phyloP scores from a whole-genome alignment of 371 early-diverging fungal genomes.

The Hamiltosporidium magnivora region DNA sequence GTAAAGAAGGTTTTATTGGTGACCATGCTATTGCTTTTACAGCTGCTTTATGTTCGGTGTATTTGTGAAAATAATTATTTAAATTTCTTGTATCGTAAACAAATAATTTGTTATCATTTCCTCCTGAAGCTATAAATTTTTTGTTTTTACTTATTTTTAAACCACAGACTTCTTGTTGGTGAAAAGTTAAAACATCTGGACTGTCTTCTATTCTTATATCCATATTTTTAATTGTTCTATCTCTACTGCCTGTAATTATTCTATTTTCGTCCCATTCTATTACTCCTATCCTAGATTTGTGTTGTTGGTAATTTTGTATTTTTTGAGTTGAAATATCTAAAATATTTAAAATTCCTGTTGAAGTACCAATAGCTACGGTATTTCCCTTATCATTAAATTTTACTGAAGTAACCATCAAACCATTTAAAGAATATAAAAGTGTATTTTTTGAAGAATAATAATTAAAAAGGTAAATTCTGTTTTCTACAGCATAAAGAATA shows the following conservation, averaged over 20 bases:
- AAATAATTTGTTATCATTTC: constrained; percentile 56
- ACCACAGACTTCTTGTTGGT: constrained; percentile 57
- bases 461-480: constrained; percentile 43
- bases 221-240: constrained; percentile 45
- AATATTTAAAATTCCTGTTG: constrained; percentile 24
- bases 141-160: constrained; percentile 28
- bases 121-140: constrained; percentile 50
- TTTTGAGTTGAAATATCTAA: constrained; percentile 25
- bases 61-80: constrained; percentile 1
- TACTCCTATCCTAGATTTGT: constrained; percentile 52
- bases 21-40: constrained; percentile 54
- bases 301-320: constrained; percentile 14
- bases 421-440: constrained; percentile 17
- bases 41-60: constrained; percentile 53
- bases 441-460: constrained; percentile 34
- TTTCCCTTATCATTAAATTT: background rate
- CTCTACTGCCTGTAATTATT: constrained; percentile 52
- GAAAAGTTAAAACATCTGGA: constrained; percentile 10
- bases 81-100: constrained; percentile 42
- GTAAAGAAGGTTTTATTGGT: constrained; percentile 19
- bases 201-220: constrained; percentile 36
- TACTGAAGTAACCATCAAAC: constrained; percentile 36
- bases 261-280: constrained; percentile 32
- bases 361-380: constrained; percentile 5
- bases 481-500: constrained; percentile 42